Conservation (phyloP, 2,329 filamentous ascomycete genomes). For the Fusarium circinatum region DNA sequence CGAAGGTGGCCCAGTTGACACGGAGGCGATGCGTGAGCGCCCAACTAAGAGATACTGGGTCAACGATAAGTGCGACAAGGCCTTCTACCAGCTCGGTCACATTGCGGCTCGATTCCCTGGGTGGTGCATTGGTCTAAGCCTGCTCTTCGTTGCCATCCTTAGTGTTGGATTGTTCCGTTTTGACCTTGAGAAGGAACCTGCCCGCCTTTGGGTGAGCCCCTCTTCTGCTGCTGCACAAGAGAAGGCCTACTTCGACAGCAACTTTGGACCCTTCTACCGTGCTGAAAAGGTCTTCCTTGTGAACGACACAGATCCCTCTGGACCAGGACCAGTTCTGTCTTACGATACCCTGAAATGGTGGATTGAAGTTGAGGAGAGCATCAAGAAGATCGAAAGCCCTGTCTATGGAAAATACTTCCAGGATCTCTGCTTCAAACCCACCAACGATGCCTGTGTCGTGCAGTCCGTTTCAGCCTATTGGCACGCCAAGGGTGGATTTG, state of each 20-base stretch:
- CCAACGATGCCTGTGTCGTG: slow-evolving; percentile 87
- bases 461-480: slow-evolving; percentile 95
- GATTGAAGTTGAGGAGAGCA: slow-evolving; percentile 86
- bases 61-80: slow-evolving; percentile 82
- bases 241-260: slow-evolving; percentile 91
- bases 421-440: slow-evolving; percentile 95
- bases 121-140: slow-evolving; percentile 80
- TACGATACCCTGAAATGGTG: slow-evolving; percentile 94
- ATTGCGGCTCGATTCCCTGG: slow-evolving; percentile 84
- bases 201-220: slow-evolving; percentile 95
- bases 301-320: slow-evolving; percentile 77
- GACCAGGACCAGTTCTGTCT: slow-evolving; percentile 80
- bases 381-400: slow-evolving; percentile 76
- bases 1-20: slow-evolving; percentile 81
- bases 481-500: slow-evolving; percentile 62
- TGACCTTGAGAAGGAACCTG: slow-evolving; percentile 88
- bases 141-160: slow-evolving; percentile 80
- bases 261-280: slow-evolving; percentile 96
- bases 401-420: slow-evolving; percentile 75
- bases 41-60: slow-evolving; percentile 83
- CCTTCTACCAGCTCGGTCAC: slow-evolving; percentile 84
- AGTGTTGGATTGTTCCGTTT: slow-evolving; percentile 92
- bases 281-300: slow-evolving; percentile 94
- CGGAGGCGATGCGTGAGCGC: slow-evolving; percentile 79
- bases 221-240: slow-evolving; percentile 90